Evolutionary conservation across 2,329 filamentous ascomycete genomes (phyloP), one percentile per base, ranked within the genome.

Genomic region (Cladosporium sp.): DNA sequence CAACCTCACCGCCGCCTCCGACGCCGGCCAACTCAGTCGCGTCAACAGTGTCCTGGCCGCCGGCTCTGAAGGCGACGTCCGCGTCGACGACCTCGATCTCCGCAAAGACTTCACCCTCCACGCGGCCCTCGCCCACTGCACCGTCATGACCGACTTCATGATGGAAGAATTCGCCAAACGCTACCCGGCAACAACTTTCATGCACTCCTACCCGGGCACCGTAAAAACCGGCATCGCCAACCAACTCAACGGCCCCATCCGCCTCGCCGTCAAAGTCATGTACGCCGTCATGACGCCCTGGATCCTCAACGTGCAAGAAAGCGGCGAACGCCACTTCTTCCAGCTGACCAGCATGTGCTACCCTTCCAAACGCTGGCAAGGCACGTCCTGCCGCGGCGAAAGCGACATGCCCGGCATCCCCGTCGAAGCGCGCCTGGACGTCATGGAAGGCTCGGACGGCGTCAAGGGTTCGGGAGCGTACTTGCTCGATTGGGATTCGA

Each of bases 31-130:
- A 40, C 69, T 81, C 19, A 71, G 75, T 0, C 76, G 80, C 7
- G 76, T 82, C 7, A 71, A 83, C 19, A 75, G 67, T n/a, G 72
- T 83, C n/a, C 65, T 78, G 1, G 74, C 72, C 0, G 77, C 69
- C 4, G 74, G 76, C n/a, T 69, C 71, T 12, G 80, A 83, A 66
- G 73, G 74, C 3, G 51, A 65, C 2, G 63, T 83, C n/a, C 64
- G 71, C 52, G 51, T 69, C 0, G 60, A 72, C 33, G 74, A 80
- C 53, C 68, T 77, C 19, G 71, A 73, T 62, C 42, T 72, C 60
- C 43, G 65, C 64, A 48, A 66, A 68, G 58, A 68, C 59, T 53
- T 62, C 67, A 56, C 59, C 51, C n/a, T 72, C 3, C 64, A 67
- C 47, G 58, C 60, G 22, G 67, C 63, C 20, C 62, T 68, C 11